Base-by-base conservation (phyloP, 2,329 filamentous ascomycete species). In the Ascomycota sp. region DNA sequence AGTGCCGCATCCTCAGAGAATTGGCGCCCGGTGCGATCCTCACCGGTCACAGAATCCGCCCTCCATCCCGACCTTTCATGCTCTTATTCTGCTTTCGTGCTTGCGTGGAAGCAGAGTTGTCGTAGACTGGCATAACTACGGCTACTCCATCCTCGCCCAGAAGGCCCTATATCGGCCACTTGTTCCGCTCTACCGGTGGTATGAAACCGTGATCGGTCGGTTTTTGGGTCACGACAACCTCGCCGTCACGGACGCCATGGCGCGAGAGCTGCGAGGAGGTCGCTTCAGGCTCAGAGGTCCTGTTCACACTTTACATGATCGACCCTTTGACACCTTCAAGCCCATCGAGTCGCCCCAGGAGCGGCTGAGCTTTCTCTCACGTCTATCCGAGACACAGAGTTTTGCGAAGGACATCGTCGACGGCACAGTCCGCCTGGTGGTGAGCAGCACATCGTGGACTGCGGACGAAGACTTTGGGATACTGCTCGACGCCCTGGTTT, bases 91-190 rank as follows among this genome's bases (percentile, higher is more conserved):
- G 4, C 62, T 81, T 28, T 80, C 79, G 43, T 67, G 73, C 40
- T 50, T 92, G 30, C 75, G 89, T 29, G 75, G 80, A 40, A 92
- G 80, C 24, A 69, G 69, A 33, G 65, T 98, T 4, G 63, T 95
- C 35, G 78, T 95, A 32, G 89, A 98, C 57, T 98, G 89, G 89
- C 89, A 98, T 59, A 98, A 98, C 53, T 95, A 94, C 52, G 89
- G 86, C 40, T 93, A 86, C 63, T 86, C 82, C 7, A 92, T 98
- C 41, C 69, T 98, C 4, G 78, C 66, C 5, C 61, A 66, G 28
- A 69, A 64, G 29, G 55, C 59, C 17, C 62, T 68, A 25, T 51
- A 46, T 5, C 80, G 91, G 44, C 76, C 75, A 0, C 65, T 94
- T n/a, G 82, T 94, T 7, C 62, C 55, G 20, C 46, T 91, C 7